Percentiles rank a stretch among this genome's conserved stretches.
Conservation (phyloP, 805 yeast genomes). For the Yamadazyma olivae region DNA sequence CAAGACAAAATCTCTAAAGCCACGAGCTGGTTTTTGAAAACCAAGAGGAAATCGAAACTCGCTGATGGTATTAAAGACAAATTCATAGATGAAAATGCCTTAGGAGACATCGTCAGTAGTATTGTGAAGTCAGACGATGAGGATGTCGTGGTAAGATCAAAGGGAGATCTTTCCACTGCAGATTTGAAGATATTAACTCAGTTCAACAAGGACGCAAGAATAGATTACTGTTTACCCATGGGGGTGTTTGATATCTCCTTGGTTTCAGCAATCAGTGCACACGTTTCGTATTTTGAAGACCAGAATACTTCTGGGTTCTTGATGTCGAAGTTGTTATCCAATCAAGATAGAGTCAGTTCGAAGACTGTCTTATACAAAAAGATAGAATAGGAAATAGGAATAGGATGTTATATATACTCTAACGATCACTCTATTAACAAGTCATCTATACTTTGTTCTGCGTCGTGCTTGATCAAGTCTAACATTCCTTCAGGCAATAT, state of each 20-base stretch:
- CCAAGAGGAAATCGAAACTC: constrained; percentile 6
- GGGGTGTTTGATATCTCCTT: constrained; percentile 78
- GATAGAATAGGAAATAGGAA: background rate
- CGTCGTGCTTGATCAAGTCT: constrained; percentile 77
- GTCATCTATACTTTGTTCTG: constrained; percentile 79
- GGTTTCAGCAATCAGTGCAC: constrained; percentile 82
- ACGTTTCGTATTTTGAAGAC: constrained; percentile 84
- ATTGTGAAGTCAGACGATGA: constrained; percentile 17
- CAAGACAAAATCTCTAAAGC: constrained; percentile 34
- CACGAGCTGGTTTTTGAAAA: constrained; percentile 30
- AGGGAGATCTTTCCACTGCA: constrained; percentile 22
- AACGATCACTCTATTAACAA: constrained; percentile 29
- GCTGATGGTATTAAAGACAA: constrained; percentile 13
- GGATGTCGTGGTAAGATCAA: constrained; percentile 13
- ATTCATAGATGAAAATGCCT: constrained; percentile 31
- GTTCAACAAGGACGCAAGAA: constrained; percentile 70
- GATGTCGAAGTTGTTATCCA: constrained; percentile 50
- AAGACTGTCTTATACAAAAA: constrained; percentile 27
- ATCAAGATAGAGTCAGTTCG: constrained; percentile 19
- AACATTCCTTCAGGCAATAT: constrained; percentile 92
- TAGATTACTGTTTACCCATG: constrained; percentile 78
- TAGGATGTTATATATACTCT: too few species aligned
- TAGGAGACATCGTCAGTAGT: constrained; percentile 38
- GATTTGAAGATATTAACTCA: constrained; percentile 35
- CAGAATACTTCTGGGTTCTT: constrained; percentile 79